Base-by-base conservation (phyloP, 805 yeast species). In the Kurtzmaniella fragi region DNA sequence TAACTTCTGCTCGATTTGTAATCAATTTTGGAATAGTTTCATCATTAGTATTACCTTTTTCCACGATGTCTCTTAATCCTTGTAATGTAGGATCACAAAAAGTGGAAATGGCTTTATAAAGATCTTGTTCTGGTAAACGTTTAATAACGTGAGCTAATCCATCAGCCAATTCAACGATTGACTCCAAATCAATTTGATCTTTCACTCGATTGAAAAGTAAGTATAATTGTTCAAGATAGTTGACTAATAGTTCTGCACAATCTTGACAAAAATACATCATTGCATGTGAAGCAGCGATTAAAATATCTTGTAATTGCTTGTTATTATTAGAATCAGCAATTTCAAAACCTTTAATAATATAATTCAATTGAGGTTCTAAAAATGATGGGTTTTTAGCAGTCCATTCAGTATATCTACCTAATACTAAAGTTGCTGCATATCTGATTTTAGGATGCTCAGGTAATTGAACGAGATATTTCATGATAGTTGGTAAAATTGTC, bases 381-480 rank as follows among this genome's bases (percentile, higher is more conserved):
- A 71, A 83, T 44, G 84, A 82, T 4, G 95, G 89, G 61, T 93
- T 95, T 48, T 78, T 74, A 3, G 89, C 69, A 0, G 98, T 87
- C 97, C 99, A 93, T 62, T 84, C 88, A 2, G 98, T 86, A 59
- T 93, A 93, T 51, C 99, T 73, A n/a, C 99, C 98, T 31, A 93
- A 66, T 1, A 93, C 95, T 53, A 93, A 71, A 0, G 96, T 88
- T 1, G 95, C 89, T 5, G 98, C 95, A 55, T 91, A 93, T 57
- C 96, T 74, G 37, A 93, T 78, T 55, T 87, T 86, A 15, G 84
- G 80, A 53, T 87, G 89, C 48, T 86, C 91, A 1, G 97, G 96
- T 39, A 87, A 65, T 52, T 74, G 80, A 26, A 80, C 73, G 28
- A 86, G 65, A 44, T 71, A 60, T 33, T 76, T 71, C 95, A 86